A percentile compares a stretch with the other conserved stretches of the same genome.
These are phyloP conservation scores for Penicillium soppii DNA, from an alignment of 495 filamentous ascomycete genomes.

Conservation along the genomic window DNA sequence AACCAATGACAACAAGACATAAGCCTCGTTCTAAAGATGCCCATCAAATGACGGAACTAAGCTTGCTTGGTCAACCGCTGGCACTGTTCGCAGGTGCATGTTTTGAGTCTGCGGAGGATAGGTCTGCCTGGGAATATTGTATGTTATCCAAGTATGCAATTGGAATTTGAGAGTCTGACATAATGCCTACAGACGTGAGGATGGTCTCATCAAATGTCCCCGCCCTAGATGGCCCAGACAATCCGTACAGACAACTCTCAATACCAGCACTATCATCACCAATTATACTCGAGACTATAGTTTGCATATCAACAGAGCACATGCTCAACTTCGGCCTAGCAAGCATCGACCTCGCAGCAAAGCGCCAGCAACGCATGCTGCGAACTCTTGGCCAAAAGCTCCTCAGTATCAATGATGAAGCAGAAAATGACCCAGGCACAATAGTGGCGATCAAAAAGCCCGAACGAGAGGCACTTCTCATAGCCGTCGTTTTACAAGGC, in stretches of 20 bases:
- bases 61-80: not conserved
- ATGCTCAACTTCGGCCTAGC: constrained; percentile 31
- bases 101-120: constrained; percentile 23
- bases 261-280: constrained; percentile 24
- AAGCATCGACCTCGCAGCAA: constrained; percentile 23
- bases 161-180: not conserved
- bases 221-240: constrained; percentile 27
- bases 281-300: constrained; percentile 24
- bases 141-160: not conserved
- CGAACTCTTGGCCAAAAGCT: constrained; percentile 24
- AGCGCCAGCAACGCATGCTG: constrained; percentile 27
- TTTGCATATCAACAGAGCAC: constrained; percentile 31
- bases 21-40: constrained; percentile 12
- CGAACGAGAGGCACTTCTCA: constrained; percentile 23
- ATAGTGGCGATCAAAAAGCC: constrained; percentile 2
- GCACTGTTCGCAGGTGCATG: not conserved
- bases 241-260: constrained; percentile 30
- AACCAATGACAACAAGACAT: constrained; percentile 18
- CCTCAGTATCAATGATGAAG: constrained; percentile 6
- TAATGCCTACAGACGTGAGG: constrained; percentile 16
- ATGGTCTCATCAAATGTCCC: constrained; percentile 29
- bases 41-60: not conserved
- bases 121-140: constrained; percentile 30
- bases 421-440: not conserved
- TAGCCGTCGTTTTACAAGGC: constrained; percentile 25